Conservation (phyloP, 2,329 filamentous ascomycete genomes). For the Ciborinia camelliae region DNA sequence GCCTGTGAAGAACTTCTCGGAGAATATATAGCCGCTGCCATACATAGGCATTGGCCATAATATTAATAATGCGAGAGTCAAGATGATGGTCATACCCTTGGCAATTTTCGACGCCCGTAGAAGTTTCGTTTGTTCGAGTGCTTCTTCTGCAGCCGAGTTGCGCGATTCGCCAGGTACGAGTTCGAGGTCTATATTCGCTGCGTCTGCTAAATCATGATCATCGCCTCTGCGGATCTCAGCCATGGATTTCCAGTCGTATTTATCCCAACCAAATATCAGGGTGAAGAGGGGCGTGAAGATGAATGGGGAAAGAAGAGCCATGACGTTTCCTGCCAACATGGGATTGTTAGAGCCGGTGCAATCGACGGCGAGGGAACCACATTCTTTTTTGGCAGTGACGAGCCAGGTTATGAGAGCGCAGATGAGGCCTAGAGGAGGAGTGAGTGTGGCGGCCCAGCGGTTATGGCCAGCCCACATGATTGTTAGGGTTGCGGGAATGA, state of each 20-base stretch:
- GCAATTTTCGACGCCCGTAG: slow-evolving; percentile 52
- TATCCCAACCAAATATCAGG: slow-evolving; percentile 57
- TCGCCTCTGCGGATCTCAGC: slow-evolving; percentile 72
- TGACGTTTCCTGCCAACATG: slow-evolving; percentile 85
- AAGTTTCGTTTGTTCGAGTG: slow-evolving; percentile 46
- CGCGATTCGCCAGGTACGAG: slow-evolving; percentile 51
- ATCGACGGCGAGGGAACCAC: slow-evolving; percentile 63
- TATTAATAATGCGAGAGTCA: slow-evolving; percentile 70
- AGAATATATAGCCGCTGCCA: slow-evolving; percentile 76
- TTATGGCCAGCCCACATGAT: slow-evolving; percentile 80
- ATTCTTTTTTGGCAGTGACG: slow-evolving; percentile 68
- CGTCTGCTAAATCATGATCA: slow-evolving; percentile 66
- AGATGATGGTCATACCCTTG: slow-evolving; percentile 50
- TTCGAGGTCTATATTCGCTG: slow-evolving; percentile 64
- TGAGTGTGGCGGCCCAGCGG: slow-evolving; percentile 66
- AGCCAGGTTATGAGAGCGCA: slow-evolving; percentile 74
- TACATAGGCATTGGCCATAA: slow-evolving; percentile 95
- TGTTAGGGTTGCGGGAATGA: slow-evolving; percentile 76
- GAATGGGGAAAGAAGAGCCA: slow-evolving; percentile 72
- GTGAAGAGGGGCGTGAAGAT: slow-evolving; percentile 76
- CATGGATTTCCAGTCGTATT: slow-evolving; percentile 88
- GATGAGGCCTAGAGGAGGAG: slow-evolving; percentile 65
- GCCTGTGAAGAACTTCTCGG: slow-evolving; percentile 76
- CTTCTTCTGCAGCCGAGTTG: slow-evolving; percentile 40
- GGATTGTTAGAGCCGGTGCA: slow-evolving; percentile 83